phyloP scores from a whole-genome alignment of 352 stramenopile species.

The Phytophthora sojae region DNA sequence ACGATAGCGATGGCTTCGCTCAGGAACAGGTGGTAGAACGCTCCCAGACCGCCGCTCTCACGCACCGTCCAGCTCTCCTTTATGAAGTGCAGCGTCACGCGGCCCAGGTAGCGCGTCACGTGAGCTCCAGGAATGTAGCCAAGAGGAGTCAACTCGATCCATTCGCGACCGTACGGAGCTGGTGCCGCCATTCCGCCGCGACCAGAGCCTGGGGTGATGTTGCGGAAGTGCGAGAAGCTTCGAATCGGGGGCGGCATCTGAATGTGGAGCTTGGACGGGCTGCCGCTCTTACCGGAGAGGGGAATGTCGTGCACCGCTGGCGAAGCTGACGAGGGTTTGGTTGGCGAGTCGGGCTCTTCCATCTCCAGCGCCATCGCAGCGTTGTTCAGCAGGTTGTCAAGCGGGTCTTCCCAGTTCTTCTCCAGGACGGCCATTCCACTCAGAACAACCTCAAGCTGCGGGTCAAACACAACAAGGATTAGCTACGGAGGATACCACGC shows the following conservation, averaged over 20 bases:
- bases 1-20: constrained; percentile 90
- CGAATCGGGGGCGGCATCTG: constrained; percentile 46
- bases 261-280: constrained; percentile 47
- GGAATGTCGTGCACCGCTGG: constrained; percentile 46
- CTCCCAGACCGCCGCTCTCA: constrained; percentile 83
- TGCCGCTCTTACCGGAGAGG: constrained; percentile 40
- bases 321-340: constrained; percentile 20
- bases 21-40: constrained; percentile 90
- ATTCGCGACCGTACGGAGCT: constrained; percentile 64
- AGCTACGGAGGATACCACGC: background rate
- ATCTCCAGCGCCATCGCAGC: constrained; percentile 52
- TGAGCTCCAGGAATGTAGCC: constrained; percentile 79
- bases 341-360: constrained; percentile 28
- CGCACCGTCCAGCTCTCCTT: constrained; percentile 91
- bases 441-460: constrained; percentile 86
- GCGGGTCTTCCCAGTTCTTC: constrained; percentile 53
- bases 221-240: constrained; percentile 51
- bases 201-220: constrained; percentile 17
- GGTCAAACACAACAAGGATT: constrained; percentile 1
- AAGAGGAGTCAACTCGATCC: constrained; percentile 87
- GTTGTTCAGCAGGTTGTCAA: constrained; percentile 59
- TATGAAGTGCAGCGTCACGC: constrained; percentile 91
- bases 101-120: constrained; percentile 81
- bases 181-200: constrained; percentile 8
- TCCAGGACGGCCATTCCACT: constrained; percentile 83